Conservation (phyloP, 2,329 filamentous ascomycete genomes). For the Colletotrichum gigasporum region DNA sequence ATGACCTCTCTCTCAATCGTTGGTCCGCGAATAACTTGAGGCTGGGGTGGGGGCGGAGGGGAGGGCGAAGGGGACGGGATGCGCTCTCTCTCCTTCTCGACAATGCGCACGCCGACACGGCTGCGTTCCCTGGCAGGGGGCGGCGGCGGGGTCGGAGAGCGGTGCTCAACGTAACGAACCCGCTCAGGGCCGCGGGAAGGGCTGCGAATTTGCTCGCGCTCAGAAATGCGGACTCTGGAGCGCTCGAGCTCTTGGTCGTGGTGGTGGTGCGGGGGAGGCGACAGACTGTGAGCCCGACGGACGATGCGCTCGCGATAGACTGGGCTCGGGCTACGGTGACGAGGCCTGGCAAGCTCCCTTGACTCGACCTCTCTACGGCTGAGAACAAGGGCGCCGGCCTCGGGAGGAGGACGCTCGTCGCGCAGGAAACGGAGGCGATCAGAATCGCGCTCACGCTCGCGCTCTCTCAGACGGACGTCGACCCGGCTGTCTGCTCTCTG, state of each 20-base stretch:
- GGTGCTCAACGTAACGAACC: conserved; percentile 50
- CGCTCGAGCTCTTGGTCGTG: conserved; percentile 43
- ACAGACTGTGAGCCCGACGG: conserved; percentile 53
- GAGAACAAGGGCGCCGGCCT: conserved; percentile 63
- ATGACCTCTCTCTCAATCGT: conserved; percentile 90
- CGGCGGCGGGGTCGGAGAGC: conserved; percentile 45
- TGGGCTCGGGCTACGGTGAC: conserved; percentile 55
- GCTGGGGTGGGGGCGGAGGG: conserved; percentile 67
- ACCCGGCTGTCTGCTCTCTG: conserved; percentile 32
- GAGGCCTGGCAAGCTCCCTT: conserved; percentile 56
- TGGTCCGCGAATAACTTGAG: conserved; percentile 75
- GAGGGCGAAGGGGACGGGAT: conserved; percentile 57
- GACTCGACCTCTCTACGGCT: conserved; percentile 65
- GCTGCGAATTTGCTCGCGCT: conserved; percentile 49
- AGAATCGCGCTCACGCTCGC: conserved; percentile 51
- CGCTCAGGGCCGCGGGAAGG: conserved; percentile 48
- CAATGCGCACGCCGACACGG: conserved; percentile 47
- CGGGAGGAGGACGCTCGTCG: conserved; percentile 56
- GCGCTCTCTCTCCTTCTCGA: conserved; percentile 54
- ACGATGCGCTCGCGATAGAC: conserved; percentile 47
- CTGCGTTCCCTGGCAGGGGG: conserved; percentile 28
- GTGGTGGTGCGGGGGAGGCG: conserved; percentile 40
- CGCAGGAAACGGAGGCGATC: conserved; percentile 56
- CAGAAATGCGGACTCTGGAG: conserved; percentile 49
- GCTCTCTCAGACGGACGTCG: conserved; percentile 52